Conservation (phyloP, 2,329 filamentous ascomycete genomes). For the Capronia epimyces region DNA sequence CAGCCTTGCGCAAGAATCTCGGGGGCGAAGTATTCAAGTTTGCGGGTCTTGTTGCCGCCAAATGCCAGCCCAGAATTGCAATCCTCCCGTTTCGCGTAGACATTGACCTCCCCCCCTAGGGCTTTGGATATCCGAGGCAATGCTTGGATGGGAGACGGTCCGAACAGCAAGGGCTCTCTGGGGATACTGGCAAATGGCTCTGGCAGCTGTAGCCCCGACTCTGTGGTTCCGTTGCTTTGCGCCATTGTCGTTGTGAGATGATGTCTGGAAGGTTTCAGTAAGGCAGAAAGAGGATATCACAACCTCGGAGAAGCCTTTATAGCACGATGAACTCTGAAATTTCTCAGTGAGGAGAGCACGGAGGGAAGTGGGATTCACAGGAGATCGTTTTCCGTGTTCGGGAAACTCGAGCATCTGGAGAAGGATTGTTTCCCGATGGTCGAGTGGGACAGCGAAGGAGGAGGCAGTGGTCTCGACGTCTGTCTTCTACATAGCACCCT, state of each 20-base stretch:
- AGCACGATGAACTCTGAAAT: too few relatives aligned
- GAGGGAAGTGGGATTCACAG: too few relatives aligned
- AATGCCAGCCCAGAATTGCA: slow-evolving; percentile 62
- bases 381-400: too few relatives aligned
- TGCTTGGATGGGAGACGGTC: slow-evolving; percentile 62
- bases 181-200: slow-evolving; percentile 58
- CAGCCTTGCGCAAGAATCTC: slow-evolving; percentile 55
- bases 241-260: neutral
- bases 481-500: too few relatives aligned
- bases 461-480: too few relatives aligned
- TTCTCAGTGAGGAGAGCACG: too few relatives aligned
- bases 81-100: slow-evolving; percentile 69
- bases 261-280: neutral
- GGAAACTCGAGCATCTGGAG: too few relatives aligned
- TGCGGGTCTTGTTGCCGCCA: slow-evolving; percentile 64
- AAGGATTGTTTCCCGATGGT: too few relatives aligned
- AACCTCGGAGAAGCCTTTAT: too few relatives aligned
- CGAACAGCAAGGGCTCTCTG: slow-evolving; percentile 57
- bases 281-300: too few relatives aligned
- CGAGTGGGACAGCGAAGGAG: too few relatives aligned
- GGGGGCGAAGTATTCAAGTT: slow-evolving; percentile 63
- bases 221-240: neutral
- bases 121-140: slow-evolving; percentile 60
- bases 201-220: neutral
- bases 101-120: slow-evolving; percentile 54